Base-by-base conservation (phyloP, 139 green algal species). In the Microglena sp. region DNA sequence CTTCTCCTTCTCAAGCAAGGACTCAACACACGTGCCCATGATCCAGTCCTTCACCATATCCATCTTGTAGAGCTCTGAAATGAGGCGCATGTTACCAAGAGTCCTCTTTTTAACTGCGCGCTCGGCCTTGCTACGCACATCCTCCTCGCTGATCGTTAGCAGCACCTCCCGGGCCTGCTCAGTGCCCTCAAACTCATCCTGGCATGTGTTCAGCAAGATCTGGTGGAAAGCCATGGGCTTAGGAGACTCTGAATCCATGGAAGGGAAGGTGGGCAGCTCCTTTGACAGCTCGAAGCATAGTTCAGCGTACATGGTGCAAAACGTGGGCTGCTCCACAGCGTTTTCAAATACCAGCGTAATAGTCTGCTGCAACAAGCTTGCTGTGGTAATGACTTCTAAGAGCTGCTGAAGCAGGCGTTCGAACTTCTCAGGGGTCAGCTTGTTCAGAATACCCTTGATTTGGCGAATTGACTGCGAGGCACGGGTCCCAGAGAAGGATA, bases 391-490 rank as follows among this genome's bases (percentile, higher is more conserved):
- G n/a, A 90, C 70, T 53, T 82, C 78, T 44, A 94, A 71, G 58
- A 96, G 73, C 81, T 95, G 90, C 4, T 76, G 54, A 40, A 91
- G 74, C 70, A 96, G 82, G 3, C 85, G 81, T 34, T 99, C 94
- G 76, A 97, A 99, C 75, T 99, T 99, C 74, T 99, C 89, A 0
- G 94, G 94, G 28, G 94, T 98, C 55, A 99, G 89, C 87, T 99
- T 99, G 87, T 99, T 99, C 33, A 99, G 86, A 3, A 98, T 91
- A 62, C 87, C 88, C 85, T 97, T 98, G 35, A 99, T 78, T 63
- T 80, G 84, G 54, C 88, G 89, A 31, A 94, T 64, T 4, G 92
- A 86, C 83, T 97, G 84, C n/a, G n/a, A n/a, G n/a, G n/a, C n/a
- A 24, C 22, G 46, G 28, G 5, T 15, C 28, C 26, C 4, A 71